Percentiles rank a stretch among this genome's conserved stretches.
These are phyloP conservation scores for Populus pruinosa DNA, from an alignment of 345 rosid species.

Conservation along the genomic window DNA sequence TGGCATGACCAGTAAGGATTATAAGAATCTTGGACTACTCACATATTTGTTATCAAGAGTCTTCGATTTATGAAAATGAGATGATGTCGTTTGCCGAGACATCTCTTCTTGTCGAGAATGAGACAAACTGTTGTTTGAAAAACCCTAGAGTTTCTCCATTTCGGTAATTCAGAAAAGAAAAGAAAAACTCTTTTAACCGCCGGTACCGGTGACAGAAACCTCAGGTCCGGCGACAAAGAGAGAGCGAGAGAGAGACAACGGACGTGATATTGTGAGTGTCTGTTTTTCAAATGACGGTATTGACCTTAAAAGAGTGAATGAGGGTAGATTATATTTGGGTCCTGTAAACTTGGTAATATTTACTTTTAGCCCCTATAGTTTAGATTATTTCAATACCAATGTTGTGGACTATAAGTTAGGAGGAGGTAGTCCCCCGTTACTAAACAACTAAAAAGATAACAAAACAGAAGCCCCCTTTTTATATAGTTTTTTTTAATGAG, in stretches of 20 bases:
- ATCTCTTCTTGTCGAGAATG: conserved; percentile 10
- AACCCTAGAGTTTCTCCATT: conserved; percentile 15
- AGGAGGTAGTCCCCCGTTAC: too few species aligned
- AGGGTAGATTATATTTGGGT: too few species aligned
- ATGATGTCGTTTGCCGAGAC: conserved; percentile 53
- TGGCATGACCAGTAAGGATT: background rate
- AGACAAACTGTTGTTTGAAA: background rate
- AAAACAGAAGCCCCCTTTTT: too few species aligned
- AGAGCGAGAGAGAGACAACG: background rate
- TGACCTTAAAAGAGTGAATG: background rate
- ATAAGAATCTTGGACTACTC: conserved; percentile 16
- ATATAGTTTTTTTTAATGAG: too few species aligned
- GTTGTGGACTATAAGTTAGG: too few species aligned
- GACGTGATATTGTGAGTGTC: background rate
- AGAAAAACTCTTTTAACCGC: background rate
- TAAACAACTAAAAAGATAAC: too few species aligned
- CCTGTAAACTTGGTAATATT: too few species aligned
- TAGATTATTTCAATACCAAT: too few species aligned
- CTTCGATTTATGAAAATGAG: conserved; percentile 78
- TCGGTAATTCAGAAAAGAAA: background rate
- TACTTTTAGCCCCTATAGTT: too few species aligned
- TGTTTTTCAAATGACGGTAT: background rate
- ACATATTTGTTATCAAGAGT: conserved; percentile 91
- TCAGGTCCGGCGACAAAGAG: background rate
- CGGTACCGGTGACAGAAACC: conserved; percentile 7